These are phyloP conservation scores for Taphrina confusa DNA, from an alignment of 1,139 yeast species.

Conservation along the genomic window DNA sequence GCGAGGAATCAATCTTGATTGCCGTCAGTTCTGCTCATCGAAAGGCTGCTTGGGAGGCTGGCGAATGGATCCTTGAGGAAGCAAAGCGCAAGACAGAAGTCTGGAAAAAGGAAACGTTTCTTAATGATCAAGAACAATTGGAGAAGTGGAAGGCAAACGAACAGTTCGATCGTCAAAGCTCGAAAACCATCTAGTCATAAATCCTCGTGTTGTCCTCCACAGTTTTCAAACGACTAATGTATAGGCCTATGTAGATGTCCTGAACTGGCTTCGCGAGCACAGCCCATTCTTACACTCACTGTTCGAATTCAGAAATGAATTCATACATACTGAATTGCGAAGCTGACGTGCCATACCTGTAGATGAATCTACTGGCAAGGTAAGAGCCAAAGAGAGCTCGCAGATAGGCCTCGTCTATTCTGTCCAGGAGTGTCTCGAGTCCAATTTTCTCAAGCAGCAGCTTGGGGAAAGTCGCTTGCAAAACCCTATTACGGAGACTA, in stretches of 20 bases:
- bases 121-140: background rate
- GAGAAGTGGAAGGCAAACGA: constrained; percentile 32
- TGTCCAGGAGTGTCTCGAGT: constrained; percentile 65
- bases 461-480: constrained; percentile 75
- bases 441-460: constrained; percentile 72
- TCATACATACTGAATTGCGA: constrained; percentile 55
- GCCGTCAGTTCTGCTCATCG: constrained; percentile 54
- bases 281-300: no score
- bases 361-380: constrained; percentile 85
- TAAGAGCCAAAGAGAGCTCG: constrained; percentile 89
- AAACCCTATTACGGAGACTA: constrained; percentile 72
- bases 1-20: constrained; percentile 52
- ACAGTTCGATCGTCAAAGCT: constrained; percentile 1
- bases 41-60: constrained; percentile 54
- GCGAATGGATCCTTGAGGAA: constrained; percentile 51
- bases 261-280: no score
- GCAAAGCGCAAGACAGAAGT: constrained; percentile 53
- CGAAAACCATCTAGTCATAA: background rate
- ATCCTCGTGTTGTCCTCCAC: no score
- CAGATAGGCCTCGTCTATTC: constrained; percentile 86
- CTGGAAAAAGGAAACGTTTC: constrained; percentile 51
- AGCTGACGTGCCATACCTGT: constrained; percentile 61
- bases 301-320: constrained; percentile 27
- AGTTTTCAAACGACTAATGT: no score
- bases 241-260: no score